Conservation (phyloP, 2,329 filamentous ascomycete genomes). For the Trichoderma harzianum region DNA sequence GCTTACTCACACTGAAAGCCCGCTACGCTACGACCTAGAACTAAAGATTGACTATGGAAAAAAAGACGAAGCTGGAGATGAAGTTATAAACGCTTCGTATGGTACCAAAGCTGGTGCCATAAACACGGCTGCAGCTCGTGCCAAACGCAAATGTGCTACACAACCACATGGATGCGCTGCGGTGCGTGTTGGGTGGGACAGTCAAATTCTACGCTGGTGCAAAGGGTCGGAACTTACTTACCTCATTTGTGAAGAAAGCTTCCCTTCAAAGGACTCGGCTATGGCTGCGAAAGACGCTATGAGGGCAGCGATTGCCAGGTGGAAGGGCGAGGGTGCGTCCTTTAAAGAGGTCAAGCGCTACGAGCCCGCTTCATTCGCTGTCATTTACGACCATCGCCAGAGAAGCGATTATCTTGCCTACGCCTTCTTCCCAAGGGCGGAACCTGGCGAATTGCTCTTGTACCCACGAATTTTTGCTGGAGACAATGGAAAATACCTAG, state of each 20-base stretch:
- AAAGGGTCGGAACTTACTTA: neutral
- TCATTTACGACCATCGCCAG: neutral
- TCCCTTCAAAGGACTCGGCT: neutral
- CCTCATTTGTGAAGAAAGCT: neutral
- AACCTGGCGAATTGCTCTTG: neutral
- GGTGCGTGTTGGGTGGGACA: neutral
- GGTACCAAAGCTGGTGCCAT: fast-evolving
- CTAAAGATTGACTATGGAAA: neutral
- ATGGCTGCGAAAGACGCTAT: neutral
- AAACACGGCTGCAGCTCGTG: neutral
- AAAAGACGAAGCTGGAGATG: neutral
- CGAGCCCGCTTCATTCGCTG: neutral
- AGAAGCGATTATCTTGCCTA: neutral
- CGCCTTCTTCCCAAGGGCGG: neutral
- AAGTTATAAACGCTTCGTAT: neutral
- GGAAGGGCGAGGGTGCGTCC: neutral
- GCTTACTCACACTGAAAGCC: neutral
- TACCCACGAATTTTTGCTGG: neutral
- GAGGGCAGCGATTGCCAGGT: neutral
- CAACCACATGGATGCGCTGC: neutral
- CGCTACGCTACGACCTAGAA: neutral
- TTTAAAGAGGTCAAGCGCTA: neutral
- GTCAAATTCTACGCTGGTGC: neutral
- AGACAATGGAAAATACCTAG: neutral
- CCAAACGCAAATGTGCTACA: neutral